These are phyloP conservation scores for Centaurea solstitialis DNA, from an alignment of 129 eudicot genomes.

Conservation along the genomic window DNA sequence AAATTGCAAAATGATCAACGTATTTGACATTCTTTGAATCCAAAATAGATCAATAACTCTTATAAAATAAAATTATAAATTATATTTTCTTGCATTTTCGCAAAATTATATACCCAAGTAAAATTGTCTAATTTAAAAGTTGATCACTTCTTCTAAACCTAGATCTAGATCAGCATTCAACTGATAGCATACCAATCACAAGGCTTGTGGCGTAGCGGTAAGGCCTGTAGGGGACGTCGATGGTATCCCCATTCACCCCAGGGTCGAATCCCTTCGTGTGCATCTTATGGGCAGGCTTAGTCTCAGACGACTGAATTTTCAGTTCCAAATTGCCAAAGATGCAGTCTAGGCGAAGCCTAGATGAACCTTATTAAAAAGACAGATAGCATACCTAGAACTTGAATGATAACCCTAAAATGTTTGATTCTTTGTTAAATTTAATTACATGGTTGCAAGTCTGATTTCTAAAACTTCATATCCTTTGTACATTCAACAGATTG, in stretches of 20 bases:
- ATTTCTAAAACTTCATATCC: neutral
- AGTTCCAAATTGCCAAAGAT: too few relatives aligned
- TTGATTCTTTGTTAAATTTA: neutral
- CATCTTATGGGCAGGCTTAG: too few relatives aligned
- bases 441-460: neutral
- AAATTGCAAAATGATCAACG: neutral
- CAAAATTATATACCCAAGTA: neutral
- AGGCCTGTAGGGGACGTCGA: too few relatives aligned
- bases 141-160: neutral
- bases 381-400: neutral
- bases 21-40: neutral
- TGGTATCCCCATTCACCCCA: too few relatives aligned
- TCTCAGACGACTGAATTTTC: too few relatives aligned
- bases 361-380: too few relatives aligned
- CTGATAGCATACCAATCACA: too few relatives aligned
- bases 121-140: neutral
- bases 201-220: too few relatives aligned
- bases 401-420: neutral
- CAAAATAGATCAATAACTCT: neutral
- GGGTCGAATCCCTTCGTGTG: too few relatives aligned
- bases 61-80: neutral
- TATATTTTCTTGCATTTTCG: neutral
- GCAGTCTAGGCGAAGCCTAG: too few relatives aligned
- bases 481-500: constrained; percentile 45
- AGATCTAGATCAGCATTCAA: neutral